Conservation (phyloP, 306 rosid species). For the Rosa multiflora region DNA sequence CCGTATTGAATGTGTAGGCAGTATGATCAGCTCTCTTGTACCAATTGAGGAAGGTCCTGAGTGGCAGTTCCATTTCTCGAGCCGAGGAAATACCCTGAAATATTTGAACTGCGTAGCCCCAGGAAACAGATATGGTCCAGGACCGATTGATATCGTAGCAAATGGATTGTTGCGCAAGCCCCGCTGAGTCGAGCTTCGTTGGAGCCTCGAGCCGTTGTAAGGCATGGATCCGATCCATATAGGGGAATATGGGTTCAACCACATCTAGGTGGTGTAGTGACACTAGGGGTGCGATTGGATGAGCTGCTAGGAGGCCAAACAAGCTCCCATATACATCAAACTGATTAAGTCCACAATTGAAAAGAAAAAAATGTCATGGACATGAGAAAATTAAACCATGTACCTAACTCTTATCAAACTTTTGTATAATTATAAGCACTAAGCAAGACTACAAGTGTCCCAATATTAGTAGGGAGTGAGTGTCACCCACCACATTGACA, state of each 20-base stretch:
- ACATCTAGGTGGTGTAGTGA: slow-evolving; percentile 77
- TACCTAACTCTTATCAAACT: background rate
- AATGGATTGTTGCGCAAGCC: slow-evolving; percentile 69
- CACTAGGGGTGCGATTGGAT: slow-evolving; percentile 63
- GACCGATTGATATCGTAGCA: slow-evolving; percentile 56
- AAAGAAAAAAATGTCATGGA: background rate
- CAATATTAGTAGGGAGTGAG: background rate
- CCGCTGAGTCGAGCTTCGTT: slow-evolving; percentile 53
- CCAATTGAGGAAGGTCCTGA: slow-evolving; percentile 70
- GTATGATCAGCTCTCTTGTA: slow-evolving; percentile 45
- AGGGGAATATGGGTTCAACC: slow-evolving; percentile 69
- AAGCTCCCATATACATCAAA: slow-evolving; percentile 71
- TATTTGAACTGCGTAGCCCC: slow-evolving; percentile 85
- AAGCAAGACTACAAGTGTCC: background rate
- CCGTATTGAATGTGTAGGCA: slow-evolving; percentile 54
- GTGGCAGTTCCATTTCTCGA: slow-evolving; percentile 67
- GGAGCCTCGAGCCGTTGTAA: slow-evolving; percentile 43
- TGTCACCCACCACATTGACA: slow-evolving; percentile 1
- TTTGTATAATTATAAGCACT: background rate
- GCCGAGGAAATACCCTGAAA: slow-evolving; percentile 47
- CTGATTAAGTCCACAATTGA: slow-evolving; percentile 27
- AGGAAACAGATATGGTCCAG: slow-evolving; percentile 68
- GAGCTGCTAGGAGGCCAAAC: slow-evolving; percentile 75
- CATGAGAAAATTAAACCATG: background rate
- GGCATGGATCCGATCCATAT: slow-evolving; percentile 44